Evolutionary conservation across 2,329 filamentous ascomycete species (phyloP), one percentile per base, ranked within the genome.

Genomic region (Acarospora socialis): DNA sequence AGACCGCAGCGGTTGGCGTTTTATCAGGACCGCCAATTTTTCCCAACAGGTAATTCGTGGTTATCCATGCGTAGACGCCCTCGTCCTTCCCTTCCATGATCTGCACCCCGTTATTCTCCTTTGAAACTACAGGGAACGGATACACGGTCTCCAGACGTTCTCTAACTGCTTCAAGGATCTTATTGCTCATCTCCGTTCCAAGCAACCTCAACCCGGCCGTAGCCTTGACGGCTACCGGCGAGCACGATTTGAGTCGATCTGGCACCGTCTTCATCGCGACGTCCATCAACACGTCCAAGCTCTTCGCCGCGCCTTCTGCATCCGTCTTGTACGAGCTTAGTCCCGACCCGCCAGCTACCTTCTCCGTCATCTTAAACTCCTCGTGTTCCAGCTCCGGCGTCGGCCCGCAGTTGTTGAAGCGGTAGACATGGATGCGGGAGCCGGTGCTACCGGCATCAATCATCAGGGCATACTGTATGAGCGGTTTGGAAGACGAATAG

Each of bases 11-110:
- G 2, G 90, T 95, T 30, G 83, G 80, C 41, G 73, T 83, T 54
- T 86, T 74, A 52, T 94, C 87, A 2, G 84, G 81, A 7, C 81
- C 81, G 37, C 90, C 90, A 56, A 98, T 95, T 63, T 95, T 95
- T 49, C 87, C 87, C 15, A 98, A 73, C 23, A 98, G 77, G 59
- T 98, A 98, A 67, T 98, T 98, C 44, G 84, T 90, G 5, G 90
- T 98, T 55, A 98, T 92, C 90, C 90, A 98, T 32, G 90, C 92
- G 52, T 92, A 98, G 18, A 98, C 87, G 52, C 90, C 90, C 61
- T 98, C 90, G 50, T 94, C 81, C 30, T 81, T 84, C 40, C 90
- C 90, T 48, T 93, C 86, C 90, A 98, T 98, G 55, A 98, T 92
- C 41, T 84, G 73, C 17, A 98, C 83, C 35, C 92, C 90, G 34